Evolutionary conservation across 768 basidiomycete genomes (phyloP), one percentile per base, ranked within the genome.

Genomic region (Boletus patriciae): DNA sequence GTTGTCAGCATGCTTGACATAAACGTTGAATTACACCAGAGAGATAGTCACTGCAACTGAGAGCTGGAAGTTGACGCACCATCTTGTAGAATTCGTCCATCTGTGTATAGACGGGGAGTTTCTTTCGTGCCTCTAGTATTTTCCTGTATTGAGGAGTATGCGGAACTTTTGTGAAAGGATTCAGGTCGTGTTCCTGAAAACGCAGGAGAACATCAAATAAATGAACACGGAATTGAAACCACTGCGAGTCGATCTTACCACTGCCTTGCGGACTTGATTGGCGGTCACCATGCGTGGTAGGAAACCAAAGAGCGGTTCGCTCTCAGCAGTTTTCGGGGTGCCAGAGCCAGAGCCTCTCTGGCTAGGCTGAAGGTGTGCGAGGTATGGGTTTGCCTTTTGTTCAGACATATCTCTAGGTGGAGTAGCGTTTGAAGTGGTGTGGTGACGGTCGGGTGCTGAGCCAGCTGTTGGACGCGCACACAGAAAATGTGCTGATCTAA

Each of bases 61-160:
- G 11, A 31, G 2, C 12, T 10, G 23, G 6, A 52, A 37, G 50
- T 58, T 43, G 31, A 81, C 91, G 76, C 74, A 92, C 92, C 76
- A 95, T 88, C 62, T 88, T 81, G 66, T 87, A 84, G 71, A 99
- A 98, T 45, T 95, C 91, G 55, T 87, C 82, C 94, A 98, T 96
- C 73, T 96, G 92, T 3, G 86, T 74, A 64, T 81, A 97, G 0
- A 99, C 95, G 0, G 97, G 96, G 21, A 99, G 78, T 68, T 91
- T 90, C 77, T 87, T 93, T 55, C 97, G 84, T 12, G 80, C 74
- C 65, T 87, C 87, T 23, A 98, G 71, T 55, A 98, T 95, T 75
- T 90, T 93, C 73, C 77, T 84, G 78, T 97, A 98, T 60, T 87
- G 83, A 4, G 82, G 68, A 0, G 92, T 83, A 69, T 87, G 88